Base-by-base conservation (phyloP, 805 yeast genomes). In the Naumovozyma dairenensis region DNA sequence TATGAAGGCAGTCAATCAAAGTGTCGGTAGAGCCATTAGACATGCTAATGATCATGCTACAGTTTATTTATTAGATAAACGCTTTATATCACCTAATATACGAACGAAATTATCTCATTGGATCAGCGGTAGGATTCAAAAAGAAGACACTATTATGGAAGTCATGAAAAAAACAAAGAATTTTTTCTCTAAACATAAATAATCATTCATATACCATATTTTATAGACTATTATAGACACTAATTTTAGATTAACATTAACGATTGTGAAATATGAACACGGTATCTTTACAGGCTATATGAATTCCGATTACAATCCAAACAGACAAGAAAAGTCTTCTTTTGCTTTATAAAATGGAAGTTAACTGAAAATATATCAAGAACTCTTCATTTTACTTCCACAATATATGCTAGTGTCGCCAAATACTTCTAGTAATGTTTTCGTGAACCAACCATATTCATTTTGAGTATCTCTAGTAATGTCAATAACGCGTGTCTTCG, bases 21-120 rank as follows among this genome's bases (percentile, higher is more conserved):
- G 94, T 58, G 78, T 89, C 9, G 97, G 96, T 0, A 68, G 97
- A 43, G 83, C 96, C 5, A 87, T 87, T 25, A 65, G 97, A 39
- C 95, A 87, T 53, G 69, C 69, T 17, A 67, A 70, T 27, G 97
- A 89, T 56, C 86, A 81, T 51, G 78, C 96, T 0, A 69, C 73
- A 12, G 79, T 89, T 5, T 74, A 72, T 44, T 61, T 87, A 25
- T 46, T 86, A 12, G 97, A 89, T 53, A 56, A 55, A 21, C 62
- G 96, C 34, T 89, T 71, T 42, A 47, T 46, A 2, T 51, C 52
- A 3, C 44, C 47, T 1, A 54, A 62, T 19, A 74, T 83, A 13
- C 73, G 69, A 42, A 35, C 42, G 0, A 82, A 82, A 48, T 54
- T 86, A 21, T 79, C 92, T 22, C 69, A 69, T 3, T 86, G 96